phyloP scores from a whole-genome alignment of 192 early-diverging fungal genomes.

The Bifiguratus adelaidae region DNA sequence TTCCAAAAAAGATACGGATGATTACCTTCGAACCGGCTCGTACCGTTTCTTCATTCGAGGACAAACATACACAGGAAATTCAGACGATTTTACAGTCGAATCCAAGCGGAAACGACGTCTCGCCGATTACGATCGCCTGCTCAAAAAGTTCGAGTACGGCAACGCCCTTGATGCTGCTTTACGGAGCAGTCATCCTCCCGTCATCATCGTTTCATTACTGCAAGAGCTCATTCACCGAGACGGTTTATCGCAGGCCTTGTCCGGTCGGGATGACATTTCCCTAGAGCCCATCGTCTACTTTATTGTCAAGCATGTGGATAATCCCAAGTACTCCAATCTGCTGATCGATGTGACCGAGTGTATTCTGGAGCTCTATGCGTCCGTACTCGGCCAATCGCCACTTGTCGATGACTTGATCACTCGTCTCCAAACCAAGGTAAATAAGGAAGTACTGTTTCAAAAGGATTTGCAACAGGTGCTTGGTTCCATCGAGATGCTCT shows the following conservation, averaged over 20 bases:
- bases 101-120: slow-evolving; percentile 46
- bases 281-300: slow-evolving; percentile 81
- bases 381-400: slow-evolving; percentile 69
- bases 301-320: slow-evolving; percentile 64
- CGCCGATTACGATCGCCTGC: slow-evolving; percentile 67
- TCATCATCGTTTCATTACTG: slow-evolving; percentile 66
- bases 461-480: slow-evolving; percentile 65
- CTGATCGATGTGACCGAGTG: slow-evolving; percentile 68
- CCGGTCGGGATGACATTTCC: slow-evolving; percentile 78
- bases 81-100: slow-evolving; percentile 75
- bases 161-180: slow-evolving; percentile 85
- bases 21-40: slow-evolving; percentile 40
- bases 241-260: slow-evolving; percentile 64
- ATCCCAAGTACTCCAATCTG: slow-evolving; percentile 68
- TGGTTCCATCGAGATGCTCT: slow-evolving; percentile 80
- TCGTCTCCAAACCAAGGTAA: slow-evolving; percentile 60
- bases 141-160: slow-evolving; percentile 80
- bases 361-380: slow-evolving; percentile 67
- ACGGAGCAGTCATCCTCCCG: slow-evolving; percentile 39
- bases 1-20: slow-evolving; percentile 26
- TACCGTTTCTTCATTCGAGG: slow-evolving; percentile 69
- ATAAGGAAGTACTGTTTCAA: slow-evolving; percentile 68
- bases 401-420: slow-evolving; percentile 69
- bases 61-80: slow-evolving; percentile 25
- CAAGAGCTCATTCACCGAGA: slow-evolving; percentile 88